Percentiles rank a stretch among this genome's conserved stretches.
These are phyloP conservation scores for Diaporthe sp. DNA, from an alignment of 2,329 filamentous ascomycete genomes.

Conservation along the genomic window DNA sequence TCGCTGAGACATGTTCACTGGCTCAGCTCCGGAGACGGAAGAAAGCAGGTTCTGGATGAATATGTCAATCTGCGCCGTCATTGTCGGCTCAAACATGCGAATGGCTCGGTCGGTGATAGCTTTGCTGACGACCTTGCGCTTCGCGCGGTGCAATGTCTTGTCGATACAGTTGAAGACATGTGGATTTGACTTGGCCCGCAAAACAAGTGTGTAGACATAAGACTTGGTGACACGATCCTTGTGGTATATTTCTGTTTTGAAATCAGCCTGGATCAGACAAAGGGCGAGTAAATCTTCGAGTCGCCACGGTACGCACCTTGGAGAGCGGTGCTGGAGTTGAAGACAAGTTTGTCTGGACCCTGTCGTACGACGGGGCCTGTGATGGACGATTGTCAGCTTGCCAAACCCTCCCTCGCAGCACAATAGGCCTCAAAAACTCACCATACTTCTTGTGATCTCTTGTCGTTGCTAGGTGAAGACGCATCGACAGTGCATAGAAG, in stretches of 20 bases:
- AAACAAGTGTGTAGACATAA: not conserved
- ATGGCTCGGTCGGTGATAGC: slow-evolving; percentile 40
- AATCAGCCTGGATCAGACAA: not conserved
- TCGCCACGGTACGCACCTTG: not conserved
- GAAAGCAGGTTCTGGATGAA: slow-evolving; percentile 23
- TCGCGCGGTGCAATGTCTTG: not conserved
- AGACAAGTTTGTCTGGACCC: slow-evolving; percentile 25
- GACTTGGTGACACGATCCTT: slow-evolving; percentile 20
- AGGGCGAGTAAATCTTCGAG: not conserved
- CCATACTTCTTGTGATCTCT: slow-evolving; percentile 12
- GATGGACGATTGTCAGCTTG: not conserved
- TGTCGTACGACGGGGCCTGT: slow-evolving; percentile 5
- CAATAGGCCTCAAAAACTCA: not conserved
- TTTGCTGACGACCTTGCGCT: slow-evolving; percentile 23
- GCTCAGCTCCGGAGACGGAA: not conserved
- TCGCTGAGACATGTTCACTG: slow-evolving; percentile 39
- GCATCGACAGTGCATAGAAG: not conserved
- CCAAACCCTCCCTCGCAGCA: not conserved
- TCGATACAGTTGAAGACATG: slow-evolving; percentile 24
- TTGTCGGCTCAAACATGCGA: slow-evolving; percentile 42
- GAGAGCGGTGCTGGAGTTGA: not conserved
- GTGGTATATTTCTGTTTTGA: slow-evolving; percentile 5
- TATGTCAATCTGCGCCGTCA: slow-evolving; percentile 41
- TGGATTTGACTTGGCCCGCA: not conserved
- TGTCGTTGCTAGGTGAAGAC: not conserved